Base-by-base conservation (phyloP, 768 basidiomycete species). In the Boletellus ananiceps region DNA sequence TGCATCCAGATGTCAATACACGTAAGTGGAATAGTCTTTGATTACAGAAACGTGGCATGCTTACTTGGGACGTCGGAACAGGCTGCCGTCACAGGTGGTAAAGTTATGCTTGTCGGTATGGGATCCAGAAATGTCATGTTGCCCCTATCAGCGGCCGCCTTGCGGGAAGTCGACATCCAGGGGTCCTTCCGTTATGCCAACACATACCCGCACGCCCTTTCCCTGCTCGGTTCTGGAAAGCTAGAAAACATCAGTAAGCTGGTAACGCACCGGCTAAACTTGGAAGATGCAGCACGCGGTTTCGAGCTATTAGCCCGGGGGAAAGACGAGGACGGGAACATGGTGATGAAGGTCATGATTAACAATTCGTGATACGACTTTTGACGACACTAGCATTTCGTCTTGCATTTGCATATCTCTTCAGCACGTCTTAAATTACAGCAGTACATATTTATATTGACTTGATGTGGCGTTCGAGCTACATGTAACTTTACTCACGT, bases 41-140 rank as follows among this genome's bases (percentile, higher is more conserved):
- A 32, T 56, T 39, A 21, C 46, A 43, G 31, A 33, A 49, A 44
- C 14, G 33, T 49, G 27, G 37, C 35, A 31, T 19, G 46, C 62
- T 58, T 52, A 63, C 40, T 49, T 33, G 40, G 27, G n/a, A 33
- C 44, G 27, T 46, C 45, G 31, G 21, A 49, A 46, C 66, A 93
- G 91, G 81, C 84, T 59, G 91, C 93, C 14, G 74, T 78, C 44
- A 75, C 88, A 15, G 94, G 93, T 44, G 90, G 91, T 43, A 91
- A 87, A 64, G 90, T 96, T 48, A 84, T 92, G 77, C 87, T 93
- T 60, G 82, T 98, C 56, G 95, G 95, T 18, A 98, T 98, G 95
- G 95, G 95, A 57, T 82, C 91, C 14, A 80, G 85, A 50, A 86
- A 84, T 59, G 80, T 86, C 49, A 74, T 78, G 55, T 75, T 96